Evolutionary conservation across 2,329 filamentous ascomycete genomes (phyloP).

Genomic region (Claviceps humidiphila): DNA sequence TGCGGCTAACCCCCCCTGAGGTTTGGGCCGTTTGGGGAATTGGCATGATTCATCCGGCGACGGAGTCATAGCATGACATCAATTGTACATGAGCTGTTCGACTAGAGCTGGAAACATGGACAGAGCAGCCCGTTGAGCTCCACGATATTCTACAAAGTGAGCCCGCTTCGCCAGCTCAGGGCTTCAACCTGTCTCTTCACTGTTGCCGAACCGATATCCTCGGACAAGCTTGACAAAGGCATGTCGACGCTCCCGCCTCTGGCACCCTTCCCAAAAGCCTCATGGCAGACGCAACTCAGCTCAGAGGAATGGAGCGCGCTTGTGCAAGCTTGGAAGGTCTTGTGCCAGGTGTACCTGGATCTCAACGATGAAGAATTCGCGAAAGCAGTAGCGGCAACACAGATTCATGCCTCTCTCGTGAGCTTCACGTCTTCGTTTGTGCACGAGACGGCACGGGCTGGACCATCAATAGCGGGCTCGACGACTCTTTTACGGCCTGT

Average conservation of each 20-base stretch:
- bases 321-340: conserved; percentile 60
- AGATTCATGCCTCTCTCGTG: conserved; percentile 43
- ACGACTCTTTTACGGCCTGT: conserved; percentile 44
- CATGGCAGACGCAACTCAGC: conserved; percentile 52
- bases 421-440: conserved; percentile 39
- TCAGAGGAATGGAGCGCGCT: conserved; percentile 65
- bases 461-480: conserved; percentile 11
- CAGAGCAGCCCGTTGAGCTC: not conserved
- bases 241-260: conserved; percentile 41
- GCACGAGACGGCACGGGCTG: conserved; percentile 33
- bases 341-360: conserved; percentile 52
- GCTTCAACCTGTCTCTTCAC: not conserved
- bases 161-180: not conserved
- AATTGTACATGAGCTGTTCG: not conserved
- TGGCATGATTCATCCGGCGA: conserved; percentile 10
- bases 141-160: not conserved
- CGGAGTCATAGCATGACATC: not conserved
- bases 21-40: not conserved
- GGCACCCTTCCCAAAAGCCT: conserved; percentile 60
- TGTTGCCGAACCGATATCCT: not conserved
- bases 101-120: not conserved
- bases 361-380: conserved; percentile 43
- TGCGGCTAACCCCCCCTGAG: not conserved
- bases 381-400: conserved; percentile 20
- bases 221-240: conserved; percentile 16